These are phyloP conservation scores for Diplodia seriata DNA, from an alignment of 2,329 filamentous ascomycete genomes.

Conservation along the genomic window DNA sequence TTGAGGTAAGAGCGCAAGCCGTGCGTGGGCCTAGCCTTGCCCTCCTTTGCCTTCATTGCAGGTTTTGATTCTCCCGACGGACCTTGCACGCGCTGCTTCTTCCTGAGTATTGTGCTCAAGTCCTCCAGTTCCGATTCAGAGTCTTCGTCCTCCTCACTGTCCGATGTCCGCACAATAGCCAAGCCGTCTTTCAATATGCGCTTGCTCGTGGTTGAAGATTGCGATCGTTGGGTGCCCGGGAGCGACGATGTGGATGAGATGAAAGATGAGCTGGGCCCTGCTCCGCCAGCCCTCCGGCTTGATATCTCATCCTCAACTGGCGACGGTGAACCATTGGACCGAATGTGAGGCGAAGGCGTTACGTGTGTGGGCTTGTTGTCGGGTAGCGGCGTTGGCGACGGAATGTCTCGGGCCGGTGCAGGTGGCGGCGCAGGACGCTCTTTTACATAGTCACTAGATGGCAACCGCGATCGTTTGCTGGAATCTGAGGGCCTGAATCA, in stretches of 20 bases:
- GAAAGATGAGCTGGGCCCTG: background rate
- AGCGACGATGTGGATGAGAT: slow-evolving; percentile 43
- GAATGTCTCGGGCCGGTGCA: background rate
- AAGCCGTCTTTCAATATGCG: slow-evolving; percentile 61
- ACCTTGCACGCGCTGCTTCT: slow-evolving; percentile 26
- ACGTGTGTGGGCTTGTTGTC: background rate
- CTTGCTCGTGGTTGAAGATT: slow-evolving; percentile 51
- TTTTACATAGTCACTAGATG: slow-evolving; percentile 1
- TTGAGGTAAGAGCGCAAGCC: slow-evolving; percentile 16
- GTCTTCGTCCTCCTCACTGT: slow-evolving; percentile 66
- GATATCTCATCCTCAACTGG: background rate
- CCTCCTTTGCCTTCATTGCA: slow-evolving; percentile 35
- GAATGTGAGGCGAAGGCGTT: background rate
- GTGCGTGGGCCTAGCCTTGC: slow-evolving; percentile 6
- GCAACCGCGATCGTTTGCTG: slow-evolving; percentile 3
- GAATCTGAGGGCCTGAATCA: slow-evolving; percentile 12
- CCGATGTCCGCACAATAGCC: slow-evolving; percentile 66
- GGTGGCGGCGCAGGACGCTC: background rate
- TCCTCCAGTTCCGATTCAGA: slow-evolving; percentile 55
- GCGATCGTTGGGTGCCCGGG: slow-evolving; percentile 3
- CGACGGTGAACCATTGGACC: background rate
- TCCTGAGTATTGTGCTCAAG: slow-evolving; percentile 27
- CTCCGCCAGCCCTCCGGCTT: background rate
- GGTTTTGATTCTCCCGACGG: slow-evolving; percentile 42
- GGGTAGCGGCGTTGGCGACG: background rate